phyloP scores from a whole-genome alignment of 805 yeast genomes.

The Komagataella pseudopastoris region DNA sequence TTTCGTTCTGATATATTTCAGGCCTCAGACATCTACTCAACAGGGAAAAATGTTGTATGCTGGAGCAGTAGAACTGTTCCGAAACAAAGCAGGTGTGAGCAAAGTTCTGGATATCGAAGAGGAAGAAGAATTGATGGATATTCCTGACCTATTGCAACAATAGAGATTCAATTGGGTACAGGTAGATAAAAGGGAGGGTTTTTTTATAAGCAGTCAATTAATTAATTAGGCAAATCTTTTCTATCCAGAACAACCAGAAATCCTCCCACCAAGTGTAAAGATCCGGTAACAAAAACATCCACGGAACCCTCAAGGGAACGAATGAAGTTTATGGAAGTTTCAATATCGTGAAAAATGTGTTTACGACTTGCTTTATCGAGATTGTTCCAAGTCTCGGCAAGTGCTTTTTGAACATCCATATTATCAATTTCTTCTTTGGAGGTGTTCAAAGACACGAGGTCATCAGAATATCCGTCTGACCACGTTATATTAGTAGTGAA shows the following conservation, averaged over 20 bases:
- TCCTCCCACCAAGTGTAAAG: conserved; percentile 91
- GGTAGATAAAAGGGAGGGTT: not conserved
- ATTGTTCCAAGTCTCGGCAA: conserved; percentile 57
- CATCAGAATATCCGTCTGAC: conserved; percentile 76
- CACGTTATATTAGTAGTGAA: conserved; percentile 91
- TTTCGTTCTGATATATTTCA: conserved; percentile 71
- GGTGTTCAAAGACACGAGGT: conserved; percentile 75
- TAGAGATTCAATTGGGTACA: not conserved
- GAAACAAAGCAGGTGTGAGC: conserved; percentile 69
- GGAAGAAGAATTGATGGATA: not conserved
- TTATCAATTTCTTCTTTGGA: conserved; percentile 67
- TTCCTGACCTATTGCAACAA: not conserved
- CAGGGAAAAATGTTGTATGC: conserved; percentile 82
- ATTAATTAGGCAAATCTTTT: conserved; percentile 4
- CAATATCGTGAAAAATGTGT: conserved; percentile 59
- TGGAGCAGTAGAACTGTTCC: conserved; percentile 71
- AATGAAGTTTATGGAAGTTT: conserved; percentile 49
- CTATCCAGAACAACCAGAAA: conserved; percentile 71
- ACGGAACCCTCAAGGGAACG: conserved; percentile 31
- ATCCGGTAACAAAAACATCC: conserved; percentile 87
- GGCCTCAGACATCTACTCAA: conserved; percentile 78
- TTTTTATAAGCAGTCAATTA: not conserved
- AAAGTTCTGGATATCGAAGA: conserved; percentile 4
- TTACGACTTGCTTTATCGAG: conserved; percentile 27
- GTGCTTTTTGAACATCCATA: conserved; percentile 65